Conservation (phyloP, 1,139 yeast genomes). For the Pichia sp. region DNA sequence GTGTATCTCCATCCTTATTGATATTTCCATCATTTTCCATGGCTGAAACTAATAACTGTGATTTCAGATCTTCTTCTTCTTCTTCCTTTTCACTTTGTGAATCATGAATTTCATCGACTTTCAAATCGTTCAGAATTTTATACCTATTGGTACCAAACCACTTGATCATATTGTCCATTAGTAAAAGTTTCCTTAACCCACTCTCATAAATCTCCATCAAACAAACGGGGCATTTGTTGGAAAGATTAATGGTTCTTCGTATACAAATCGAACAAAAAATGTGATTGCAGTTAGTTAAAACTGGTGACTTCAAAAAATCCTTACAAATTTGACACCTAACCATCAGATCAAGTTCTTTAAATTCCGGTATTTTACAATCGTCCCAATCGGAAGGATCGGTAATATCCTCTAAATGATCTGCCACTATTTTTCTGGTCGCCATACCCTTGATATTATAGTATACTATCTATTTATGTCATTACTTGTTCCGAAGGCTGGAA, state of each 20-base stretch:
- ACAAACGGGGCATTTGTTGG: constrained; percentile 74
- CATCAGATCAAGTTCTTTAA: not conserved
- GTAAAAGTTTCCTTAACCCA: constrained; percentile 54
- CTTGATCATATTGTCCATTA: constrained; percentile 65
- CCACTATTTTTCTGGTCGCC: too few species aligned
- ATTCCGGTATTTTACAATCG: not conserved
- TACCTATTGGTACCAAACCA: constrained; percentile 48
- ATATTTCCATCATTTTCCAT: too few species aligned
- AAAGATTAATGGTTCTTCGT: constrained; percentile 54
- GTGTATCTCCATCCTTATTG: constrained; percentile 9
- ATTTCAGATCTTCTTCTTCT: not conserved
- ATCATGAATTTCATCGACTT: constrained; percentile 8
- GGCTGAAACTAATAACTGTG: not conserved
- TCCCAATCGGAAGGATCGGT: not conserved
- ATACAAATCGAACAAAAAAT: constrained; percentile 90
- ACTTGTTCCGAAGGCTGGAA: too few species aligned
- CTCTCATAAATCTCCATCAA: constrained; percentile 65
- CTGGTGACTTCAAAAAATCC: constrained; percentile 76
- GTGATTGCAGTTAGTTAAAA: constrained; percentile 79
- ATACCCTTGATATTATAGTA: too few species aligned
- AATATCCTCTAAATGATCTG: not conserved
- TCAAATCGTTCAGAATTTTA: constrained; percentile 26
- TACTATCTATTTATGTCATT: too few species aligned
- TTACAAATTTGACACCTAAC: constrained; percentile 92
- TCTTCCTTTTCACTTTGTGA: constrained; percentile 8